Evolutionary conservation across 2,329 filamentous ascomycete species (phyloP).

Genomic region (Leptographium wingfieldii): DNA sequence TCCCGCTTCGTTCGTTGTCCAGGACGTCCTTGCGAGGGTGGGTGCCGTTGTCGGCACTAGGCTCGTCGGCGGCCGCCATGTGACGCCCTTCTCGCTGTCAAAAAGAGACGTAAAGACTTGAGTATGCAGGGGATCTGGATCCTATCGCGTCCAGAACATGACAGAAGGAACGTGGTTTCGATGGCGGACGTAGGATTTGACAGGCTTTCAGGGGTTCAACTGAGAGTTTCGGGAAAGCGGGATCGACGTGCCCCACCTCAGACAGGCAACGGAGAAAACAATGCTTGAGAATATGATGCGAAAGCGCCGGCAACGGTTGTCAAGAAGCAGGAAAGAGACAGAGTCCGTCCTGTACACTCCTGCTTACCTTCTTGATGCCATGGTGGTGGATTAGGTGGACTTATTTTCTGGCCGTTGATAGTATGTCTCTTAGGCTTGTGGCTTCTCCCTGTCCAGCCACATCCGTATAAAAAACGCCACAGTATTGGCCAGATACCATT

Average conservation of each 20-base stretch:
- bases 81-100: not conserved
- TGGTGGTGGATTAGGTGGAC: not conserved
- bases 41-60: not conserved
- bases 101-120: not conserved
- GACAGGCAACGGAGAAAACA: not conserved
- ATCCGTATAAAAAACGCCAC: not conserved
- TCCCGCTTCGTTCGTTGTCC: not conserved
- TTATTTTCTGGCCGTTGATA: not conserved
- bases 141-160: not conserved
- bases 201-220: constrained; percentile 2
- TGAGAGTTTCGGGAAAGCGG: constrained; percentile 7
- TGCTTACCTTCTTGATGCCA: not conserved
- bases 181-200: not conserved
- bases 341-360: not conserved
- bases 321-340: not conserved
- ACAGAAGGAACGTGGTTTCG: not conserved
- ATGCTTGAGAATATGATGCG: not conserved
- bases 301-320: not conserved
- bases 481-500: not conserved
- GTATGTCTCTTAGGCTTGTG: not conserved
- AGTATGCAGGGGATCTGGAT: not conserved
- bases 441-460: not conserved
- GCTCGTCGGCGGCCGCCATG: constrained; percentile 8
- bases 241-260: constrained; percentile 8
- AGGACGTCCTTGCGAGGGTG: not conserved